Conservation (phyloP, 306 rosid genomes). For the Fagus crenata region DNA sequence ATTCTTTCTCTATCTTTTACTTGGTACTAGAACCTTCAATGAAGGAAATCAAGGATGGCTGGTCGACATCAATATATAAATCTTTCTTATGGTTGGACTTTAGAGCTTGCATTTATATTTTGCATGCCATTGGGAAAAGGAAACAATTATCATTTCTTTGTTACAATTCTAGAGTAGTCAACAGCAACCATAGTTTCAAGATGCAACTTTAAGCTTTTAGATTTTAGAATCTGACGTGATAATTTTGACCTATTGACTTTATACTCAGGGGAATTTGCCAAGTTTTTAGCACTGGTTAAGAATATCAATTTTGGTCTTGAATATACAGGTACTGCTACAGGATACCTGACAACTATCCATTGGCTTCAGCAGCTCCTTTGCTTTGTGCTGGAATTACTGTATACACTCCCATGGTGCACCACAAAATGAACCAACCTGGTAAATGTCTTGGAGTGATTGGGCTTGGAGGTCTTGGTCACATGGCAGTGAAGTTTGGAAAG, state of each 20-base stretch:
- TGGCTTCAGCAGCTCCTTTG: constrained; percentile 89
- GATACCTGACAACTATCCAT: constrained; percentile 72
- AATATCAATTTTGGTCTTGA: constrained; percentile 26
- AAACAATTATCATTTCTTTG: neutral
- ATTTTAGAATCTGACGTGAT: neutral
- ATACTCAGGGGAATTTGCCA: neutral
- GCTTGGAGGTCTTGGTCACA: constrained; percentile 93
- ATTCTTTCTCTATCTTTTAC: too few relatives aligned
- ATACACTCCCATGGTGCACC: constrained; percentile 79
- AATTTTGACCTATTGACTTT: neutral
- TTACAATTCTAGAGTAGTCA: neutral
- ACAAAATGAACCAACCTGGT: constrained; percentile 87
- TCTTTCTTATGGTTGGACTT: neutral
- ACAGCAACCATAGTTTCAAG: neutral
- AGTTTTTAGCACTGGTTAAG: constrained; percentile 4
- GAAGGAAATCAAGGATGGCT: neutral
- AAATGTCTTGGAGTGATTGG: constrained; percentile 88
- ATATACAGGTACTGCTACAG: constrained; percentile 67
- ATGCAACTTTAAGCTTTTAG: neutral
- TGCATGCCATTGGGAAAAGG: neutral
- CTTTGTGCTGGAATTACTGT: constrained; percentile 95
- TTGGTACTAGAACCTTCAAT: too few relatives aligned
- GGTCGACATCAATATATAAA: neutral
- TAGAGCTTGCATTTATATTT: neutral
- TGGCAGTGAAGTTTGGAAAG: constrained; percentile 89